These are phyloP conservation scores for Atkinsonella texensis DNA, from an alignment of 2,329 filamentous ascomycete genomes.

Conservation along the genomic window DNA sequence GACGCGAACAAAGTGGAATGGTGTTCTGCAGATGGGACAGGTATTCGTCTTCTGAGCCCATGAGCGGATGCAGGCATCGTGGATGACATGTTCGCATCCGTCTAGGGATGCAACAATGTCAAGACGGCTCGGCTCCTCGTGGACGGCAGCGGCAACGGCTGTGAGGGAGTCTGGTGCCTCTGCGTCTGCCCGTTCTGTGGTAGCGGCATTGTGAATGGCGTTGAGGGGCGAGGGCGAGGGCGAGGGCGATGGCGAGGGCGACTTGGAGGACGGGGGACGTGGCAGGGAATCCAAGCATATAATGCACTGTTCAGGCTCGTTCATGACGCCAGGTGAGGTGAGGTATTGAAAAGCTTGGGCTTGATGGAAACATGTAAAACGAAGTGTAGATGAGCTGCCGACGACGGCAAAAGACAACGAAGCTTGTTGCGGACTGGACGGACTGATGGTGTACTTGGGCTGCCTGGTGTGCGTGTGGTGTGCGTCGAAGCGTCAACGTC, in stretches of 20 bases:
- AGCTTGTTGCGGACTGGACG: neutral
- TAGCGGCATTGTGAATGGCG: conserved; percentile 4
- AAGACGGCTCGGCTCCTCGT: conserved; percentile 22
- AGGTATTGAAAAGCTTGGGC: conserved; percentile 20
- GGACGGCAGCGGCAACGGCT: conserved; percentile 6
- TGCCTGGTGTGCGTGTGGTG: too few relatives aligned
- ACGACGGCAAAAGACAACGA: conserved; percentile 6
- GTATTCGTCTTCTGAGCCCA: conserved; percentile 97
- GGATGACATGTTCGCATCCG: conserved; percentile 82
- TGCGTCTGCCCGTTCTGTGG: neutral
- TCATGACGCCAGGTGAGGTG: conserved; percentile 30
- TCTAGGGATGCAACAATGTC: conserved; percentile 46
- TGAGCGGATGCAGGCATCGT: conserved; percentile 82
- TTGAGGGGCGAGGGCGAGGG: conserved; percentile 9
- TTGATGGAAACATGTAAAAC: conserved; percentile 37
- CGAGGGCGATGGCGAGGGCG: conserved; percentile 1
- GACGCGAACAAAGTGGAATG: conserved; percentile 83
- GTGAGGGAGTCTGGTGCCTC: conserved; percentile 11
- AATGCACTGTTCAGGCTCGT: conserved; percentile 54
- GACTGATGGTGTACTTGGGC: neutral
- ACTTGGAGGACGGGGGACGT: conserved; percentile 16
- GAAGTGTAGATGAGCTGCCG: conserved; percentile 7
- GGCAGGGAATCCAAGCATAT: conserved; percentile 53
- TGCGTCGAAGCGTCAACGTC: too few relatives aligned
- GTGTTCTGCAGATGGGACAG: conserved; percentile 89